Percentiles rank a stretch among this genome's conserved stretches.
Evolutionary conservation across 148 eudicot species (phyloP).

Genomic region (Rhododendron simsii): DNA sequence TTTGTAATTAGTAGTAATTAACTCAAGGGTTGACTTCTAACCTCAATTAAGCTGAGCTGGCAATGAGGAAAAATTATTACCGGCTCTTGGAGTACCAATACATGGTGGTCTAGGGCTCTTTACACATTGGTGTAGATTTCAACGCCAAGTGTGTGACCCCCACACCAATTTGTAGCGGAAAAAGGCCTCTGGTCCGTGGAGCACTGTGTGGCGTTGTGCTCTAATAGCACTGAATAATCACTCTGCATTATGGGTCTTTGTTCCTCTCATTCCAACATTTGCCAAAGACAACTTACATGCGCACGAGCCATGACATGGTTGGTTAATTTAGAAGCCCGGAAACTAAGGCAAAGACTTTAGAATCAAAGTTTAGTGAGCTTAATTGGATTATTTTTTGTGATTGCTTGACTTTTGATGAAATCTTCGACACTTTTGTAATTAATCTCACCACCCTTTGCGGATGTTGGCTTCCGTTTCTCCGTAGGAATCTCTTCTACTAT

Average conservation of each 20-base stretch:
- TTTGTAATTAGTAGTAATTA: background rate
- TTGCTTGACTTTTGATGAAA: background rate
- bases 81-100: too few species aligned
- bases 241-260: background rate
- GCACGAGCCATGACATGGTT: background rate
- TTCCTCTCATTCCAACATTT: conserved; percentile 13
- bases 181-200: too few species aligned
- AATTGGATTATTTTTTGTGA: background rate
- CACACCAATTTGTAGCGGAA: too few species aligned
- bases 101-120: too few species aligned
- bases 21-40: conserved; percentile 16
- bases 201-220: too few species aligned
- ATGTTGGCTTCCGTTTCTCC: too few species aligned
- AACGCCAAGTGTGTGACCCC: too few species aligned
- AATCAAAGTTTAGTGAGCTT: background rate
- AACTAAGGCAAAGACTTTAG: background rate
- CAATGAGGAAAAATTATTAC: background rate
- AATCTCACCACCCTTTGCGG: too few species aligned
- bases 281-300: background rate
- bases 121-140: too few species aligned
- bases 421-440: background rate
- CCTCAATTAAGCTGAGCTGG: background rate
- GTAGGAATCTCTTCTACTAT: too few species aligned
- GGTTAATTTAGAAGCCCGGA: background rate
- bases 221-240: too few species aligned